Conservation (phyloP, 2,329 filamentous ascomycete genomes). For the Xylariaceae sp. region DNA sequence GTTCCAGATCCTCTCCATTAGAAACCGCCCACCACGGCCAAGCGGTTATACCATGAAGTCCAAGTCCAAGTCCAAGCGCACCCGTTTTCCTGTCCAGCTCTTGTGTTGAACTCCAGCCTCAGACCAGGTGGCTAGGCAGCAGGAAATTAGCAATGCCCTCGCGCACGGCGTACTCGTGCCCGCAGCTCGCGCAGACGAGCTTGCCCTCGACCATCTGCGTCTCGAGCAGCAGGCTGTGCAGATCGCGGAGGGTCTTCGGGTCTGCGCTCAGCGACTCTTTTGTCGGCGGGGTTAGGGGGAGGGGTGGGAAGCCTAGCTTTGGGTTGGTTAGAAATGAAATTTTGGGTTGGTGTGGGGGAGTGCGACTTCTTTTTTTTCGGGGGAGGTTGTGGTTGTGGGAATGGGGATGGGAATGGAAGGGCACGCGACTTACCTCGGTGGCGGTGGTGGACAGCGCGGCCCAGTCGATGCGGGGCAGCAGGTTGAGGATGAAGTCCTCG, state of each 20-base stretch:
- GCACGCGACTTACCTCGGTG: constrained; percentile 58
- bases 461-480: constrained; percentile 88
- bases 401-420: neutral
- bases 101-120: no score
- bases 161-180: constrained; percentile 89
- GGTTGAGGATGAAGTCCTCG: constrained; percentile 73
- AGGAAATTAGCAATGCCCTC: constrained; percentile 97
- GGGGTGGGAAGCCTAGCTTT: constrained; percentile 72
- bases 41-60: no score
- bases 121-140: constrained; percentile 85
- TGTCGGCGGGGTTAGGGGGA: constrained; percentile 62
- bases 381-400: neutral
- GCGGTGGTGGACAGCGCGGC: constrained; percentile 69
- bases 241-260: constrained; percentile 67
- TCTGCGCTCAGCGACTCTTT: constrained; percentile 59
- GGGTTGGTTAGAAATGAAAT: neutral
- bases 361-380: neutral
- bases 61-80: no score
- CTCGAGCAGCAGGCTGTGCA: constrained; percentile 80
- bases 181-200: constrained; percentile 85
- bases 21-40: no score
- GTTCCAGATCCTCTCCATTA: no score
- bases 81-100: no score
- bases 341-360: no score
- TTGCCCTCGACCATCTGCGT: constrained; percentile 87